phyloP scores from a whole-genome alignment of 2,329 filamentous ascomycete genomes.

The Trichoderma sp. region DNA sequence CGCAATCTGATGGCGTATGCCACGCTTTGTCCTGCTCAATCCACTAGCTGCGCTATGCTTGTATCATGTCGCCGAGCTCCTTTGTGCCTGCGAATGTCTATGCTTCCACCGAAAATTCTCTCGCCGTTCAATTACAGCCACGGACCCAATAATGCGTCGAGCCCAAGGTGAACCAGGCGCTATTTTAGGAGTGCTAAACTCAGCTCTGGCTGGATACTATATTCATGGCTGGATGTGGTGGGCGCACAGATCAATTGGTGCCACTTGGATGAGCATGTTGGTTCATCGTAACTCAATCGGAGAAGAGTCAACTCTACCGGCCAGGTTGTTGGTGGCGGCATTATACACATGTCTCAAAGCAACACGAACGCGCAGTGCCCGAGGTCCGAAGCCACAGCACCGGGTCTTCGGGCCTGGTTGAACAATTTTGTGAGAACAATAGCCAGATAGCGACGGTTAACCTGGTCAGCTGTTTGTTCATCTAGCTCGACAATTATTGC shows the following conservation, averaged over 20 bases:
- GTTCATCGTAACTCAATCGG: neutral
- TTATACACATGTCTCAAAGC: neutral
- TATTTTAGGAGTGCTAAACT: neutral
- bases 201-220: neutral
- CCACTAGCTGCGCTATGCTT: neutral
- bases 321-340: constrained; percentile 10
- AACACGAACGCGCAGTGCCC: neutral
- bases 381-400: neutral
- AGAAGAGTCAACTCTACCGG: neutral
- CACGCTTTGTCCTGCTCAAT: neutral
- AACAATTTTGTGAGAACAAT: neutral
- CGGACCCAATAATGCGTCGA: neutral
- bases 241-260: constrained; percentile 24
- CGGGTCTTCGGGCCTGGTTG: neutral
- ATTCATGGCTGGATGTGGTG: constrained; percentile 5
- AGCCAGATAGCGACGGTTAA: neutral
- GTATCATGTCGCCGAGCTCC: neutral
- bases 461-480: neutral
- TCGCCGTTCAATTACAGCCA: neutral
- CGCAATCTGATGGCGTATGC: constrained; percentile 42
- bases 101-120: neutral
- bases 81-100: neutral
- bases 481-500: neutral
- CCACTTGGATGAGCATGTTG: constrained; percentile 20
- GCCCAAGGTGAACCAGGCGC: neutral